These are phyloP conservation scores for Fusarium palustre DNA, from an alignment of 2,329 filamentous ascomycete genomes.

Conservation along the genomic window DNA sequence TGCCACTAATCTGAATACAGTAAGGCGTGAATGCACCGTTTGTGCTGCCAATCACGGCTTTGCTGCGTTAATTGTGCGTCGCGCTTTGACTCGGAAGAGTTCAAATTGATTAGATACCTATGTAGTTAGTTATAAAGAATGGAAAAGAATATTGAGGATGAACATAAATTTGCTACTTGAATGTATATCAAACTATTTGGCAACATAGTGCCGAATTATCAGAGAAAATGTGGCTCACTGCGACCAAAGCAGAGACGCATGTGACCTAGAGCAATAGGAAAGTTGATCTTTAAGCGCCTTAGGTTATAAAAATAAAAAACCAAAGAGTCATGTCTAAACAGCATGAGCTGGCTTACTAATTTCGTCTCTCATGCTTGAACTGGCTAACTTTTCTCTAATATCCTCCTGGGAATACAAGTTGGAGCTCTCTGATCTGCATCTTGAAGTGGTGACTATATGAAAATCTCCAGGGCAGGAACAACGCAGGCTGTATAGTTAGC, in stretches of 20 bases:
- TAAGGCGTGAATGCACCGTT: slow-evolving; percentile 6
- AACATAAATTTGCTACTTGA: neutral
- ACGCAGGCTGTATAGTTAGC: neutral
- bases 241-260: neutral
- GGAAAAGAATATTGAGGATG: neutral
- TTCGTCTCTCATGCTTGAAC: neutral
- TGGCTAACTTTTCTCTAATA: neutral
- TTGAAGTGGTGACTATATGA: neutral
- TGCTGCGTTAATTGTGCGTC: slow-evolving; percentile 10
- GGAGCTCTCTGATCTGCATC: neutral
- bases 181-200: neutral
- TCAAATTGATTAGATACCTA: neutral
- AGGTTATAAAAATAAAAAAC: neutral
- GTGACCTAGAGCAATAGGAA: neutral
- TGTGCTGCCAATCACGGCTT: neutral
- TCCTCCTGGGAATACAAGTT: neutral
- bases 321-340: neutral
- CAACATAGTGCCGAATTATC: neutral
- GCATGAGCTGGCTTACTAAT: neutral
- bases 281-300: neutral
- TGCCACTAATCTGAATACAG: slow-evolving; percentile 3
- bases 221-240: neutral
- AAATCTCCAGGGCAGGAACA: neutral
- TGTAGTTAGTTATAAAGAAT: neutral
- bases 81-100: neutral